These are phyloP conservation scores for Zalaria obscura DNA, from an alignment of 2,329 filamentous ascomycete genomes.

Conservation along the genomic window DNA sequence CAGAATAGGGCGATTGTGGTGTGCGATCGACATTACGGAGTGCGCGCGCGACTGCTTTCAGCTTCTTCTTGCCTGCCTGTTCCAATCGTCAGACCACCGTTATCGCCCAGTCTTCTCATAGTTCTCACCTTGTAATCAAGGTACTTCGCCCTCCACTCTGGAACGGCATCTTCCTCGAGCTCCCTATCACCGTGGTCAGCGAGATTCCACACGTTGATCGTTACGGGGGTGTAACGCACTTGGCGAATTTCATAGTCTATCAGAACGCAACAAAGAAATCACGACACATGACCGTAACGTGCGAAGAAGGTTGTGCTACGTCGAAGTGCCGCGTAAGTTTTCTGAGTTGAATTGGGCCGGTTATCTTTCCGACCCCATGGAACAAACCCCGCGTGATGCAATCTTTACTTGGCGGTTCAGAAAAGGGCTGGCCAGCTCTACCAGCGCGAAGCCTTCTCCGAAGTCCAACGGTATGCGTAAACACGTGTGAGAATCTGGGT, in stretches of 20 bases:
- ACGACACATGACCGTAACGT: too few species aligned
- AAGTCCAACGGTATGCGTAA: too few species aligned
- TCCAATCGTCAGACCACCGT: constrained; percentile 11
- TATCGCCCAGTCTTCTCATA: constrained; percentile 4
- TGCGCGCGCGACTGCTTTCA: constrained; percentile 69
- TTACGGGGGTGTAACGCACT: constrained; percentile 5
- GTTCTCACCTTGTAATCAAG: constrained; percentile 64
- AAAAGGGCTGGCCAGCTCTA: too few species aligned
- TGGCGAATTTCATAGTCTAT: constrained; percentile 13
- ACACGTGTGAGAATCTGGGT: too few species aligned
- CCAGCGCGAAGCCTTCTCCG: too few species aligned
- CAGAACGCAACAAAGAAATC: too few species aligned
- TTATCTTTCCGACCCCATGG: background rate
- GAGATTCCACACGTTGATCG: background rate
- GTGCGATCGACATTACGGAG: constrained; percentile 46
- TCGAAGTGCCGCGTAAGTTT: background rate
- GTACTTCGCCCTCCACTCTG: constrained; percentile 91
- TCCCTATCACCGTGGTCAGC: constrained; percentile 35
- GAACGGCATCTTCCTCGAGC: constrained; percentile 74
- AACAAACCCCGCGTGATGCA: background rate
- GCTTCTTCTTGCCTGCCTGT: constrained; percentile 70
- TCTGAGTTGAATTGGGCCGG: background rate
- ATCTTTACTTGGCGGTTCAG: background rate
- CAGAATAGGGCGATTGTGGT: constrained; percentile 4
- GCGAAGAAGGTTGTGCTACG: background rate